Conservation (phyloP, 805 yeast genomes). For the Kuraishia cidri region DNA sequence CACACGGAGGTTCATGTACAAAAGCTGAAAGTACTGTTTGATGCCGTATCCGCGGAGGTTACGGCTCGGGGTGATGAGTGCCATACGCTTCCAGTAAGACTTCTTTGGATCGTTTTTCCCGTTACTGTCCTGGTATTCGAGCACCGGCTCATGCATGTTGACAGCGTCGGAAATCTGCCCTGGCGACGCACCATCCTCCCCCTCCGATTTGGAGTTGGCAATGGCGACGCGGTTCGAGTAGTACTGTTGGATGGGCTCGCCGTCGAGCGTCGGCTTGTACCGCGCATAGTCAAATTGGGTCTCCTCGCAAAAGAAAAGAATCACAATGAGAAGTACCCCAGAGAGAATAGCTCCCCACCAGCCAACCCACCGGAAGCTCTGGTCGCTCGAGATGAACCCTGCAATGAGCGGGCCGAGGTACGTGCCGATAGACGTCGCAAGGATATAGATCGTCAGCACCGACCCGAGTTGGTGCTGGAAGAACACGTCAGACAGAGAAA, state of each 20-base stretch:
- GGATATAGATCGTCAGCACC: slow-evolving; percentile 35
- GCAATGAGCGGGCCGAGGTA: slow-evolving; percentile 40
- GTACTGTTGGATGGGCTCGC: slow-evolving; percentile 3
- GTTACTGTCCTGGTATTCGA: slow-evolving; percentile 7
- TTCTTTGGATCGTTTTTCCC: slow-evolving; percentile 19
- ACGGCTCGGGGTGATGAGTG: slow-evolving; percentile 40
- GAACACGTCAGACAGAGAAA: slow-evolving; percentile 33
- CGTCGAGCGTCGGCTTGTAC: slow-evolving; percentile 27
- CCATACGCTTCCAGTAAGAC: slow-evolving; percentile 21
- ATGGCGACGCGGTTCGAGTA: neutral
- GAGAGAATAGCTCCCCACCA: slow-evolving; percentile 58
- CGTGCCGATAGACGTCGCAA: slow-evolving; percentile 40
- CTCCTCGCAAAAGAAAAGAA: slow-evolving; percentile 61
- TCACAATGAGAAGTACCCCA: slow-evolving; percentile 41
- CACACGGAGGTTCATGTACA: slow-evolving; percentile 17
- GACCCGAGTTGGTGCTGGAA: slow-evolving; percentile 41
- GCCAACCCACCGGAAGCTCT: slow-evolving; percentile 70
- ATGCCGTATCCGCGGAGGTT: slow-evolving; percentile 53
- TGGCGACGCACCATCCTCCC: slow-evolving; percentile 1
- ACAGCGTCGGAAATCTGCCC: neutral
- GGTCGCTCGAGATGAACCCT: slow-evolving; percentile 46
- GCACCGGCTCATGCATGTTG: no score
- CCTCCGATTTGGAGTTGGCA: neutral
- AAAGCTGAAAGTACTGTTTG: slow-evolving; percentile 29
- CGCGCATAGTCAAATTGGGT: slow-evolving; percentile 52